phyloP scores from a whole-genome alignment of 179 eudicot genomes.

The Gypsophila paniculata region DNA sequence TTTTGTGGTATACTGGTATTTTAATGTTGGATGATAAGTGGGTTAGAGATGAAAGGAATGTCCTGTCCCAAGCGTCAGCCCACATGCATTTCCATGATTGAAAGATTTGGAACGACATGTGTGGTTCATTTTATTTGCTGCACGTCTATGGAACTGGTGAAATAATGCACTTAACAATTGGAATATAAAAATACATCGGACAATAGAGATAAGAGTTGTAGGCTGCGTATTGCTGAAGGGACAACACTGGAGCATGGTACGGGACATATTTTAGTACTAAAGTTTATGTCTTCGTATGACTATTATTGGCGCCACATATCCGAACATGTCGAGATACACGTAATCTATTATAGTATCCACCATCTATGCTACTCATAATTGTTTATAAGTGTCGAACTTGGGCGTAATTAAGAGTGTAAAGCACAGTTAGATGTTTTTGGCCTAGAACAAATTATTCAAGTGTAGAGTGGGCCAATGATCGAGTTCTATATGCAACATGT shows the following conservation, averaged over 20 bases:
- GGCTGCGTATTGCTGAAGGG: constrained; percentile 2
- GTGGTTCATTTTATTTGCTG: constrained; percentile 11
- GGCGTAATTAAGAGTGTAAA: background rate
- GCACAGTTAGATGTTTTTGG: background rate
- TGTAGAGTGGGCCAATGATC: background rate
- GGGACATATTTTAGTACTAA: background rate
- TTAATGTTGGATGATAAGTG: constrained; percentile 1
- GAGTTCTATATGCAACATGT: background rate
- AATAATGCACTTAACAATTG: constrained; percentile 8
- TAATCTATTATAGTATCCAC: background rate
- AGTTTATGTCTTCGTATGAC: constrained; percentile 1
- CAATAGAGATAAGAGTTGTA: constrained; percentile 18
- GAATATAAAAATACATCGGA: constrained; percentile 13
- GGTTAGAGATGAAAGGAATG: constrained; percentile 4
- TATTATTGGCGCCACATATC: background rate
- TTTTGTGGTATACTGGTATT: background rate
- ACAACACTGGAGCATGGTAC: constrained; percentile 11
- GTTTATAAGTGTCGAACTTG: background rate
- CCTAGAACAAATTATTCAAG: background rate
- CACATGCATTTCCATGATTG: constrained; percentile 20
- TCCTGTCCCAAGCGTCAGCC: background rate
- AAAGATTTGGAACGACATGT: constrained; percentile 19
- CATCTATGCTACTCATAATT: background rate
- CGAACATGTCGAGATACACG: background rate
- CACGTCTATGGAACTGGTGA: constrained; percentile 4